phyloP scores from a whole-genome alignment of 2,329 filamentous ascomycete species.

The Hypomyces perniciosus region DNA sequence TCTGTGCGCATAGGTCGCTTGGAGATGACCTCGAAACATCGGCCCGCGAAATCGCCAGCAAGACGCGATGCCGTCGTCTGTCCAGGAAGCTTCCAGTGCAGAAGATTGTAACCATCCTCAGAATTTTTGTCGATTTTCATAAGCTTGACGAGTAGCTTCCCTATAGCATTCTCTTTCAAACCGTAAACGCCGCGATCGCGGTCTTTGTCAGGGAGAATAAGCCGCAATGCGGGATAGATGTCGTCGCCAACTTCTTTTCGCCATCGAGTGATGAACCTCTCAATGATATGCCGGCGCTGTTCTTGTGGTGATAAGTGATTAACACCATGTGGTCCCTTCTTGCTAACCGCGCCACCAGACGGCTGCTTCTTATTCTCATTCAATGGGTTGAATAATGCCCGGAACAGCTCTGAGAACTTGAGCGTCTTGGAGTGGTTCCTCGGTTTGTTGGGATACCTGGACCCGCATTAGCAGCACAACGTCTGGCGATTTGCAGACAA shows the following conservation, averaged over 20 bases:
- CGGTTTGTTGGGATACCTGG: constrained; percentile 77
- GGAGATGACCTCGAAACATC: constrained; percentile 80
- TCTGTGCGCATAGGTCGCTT: constrained; percentile 73
- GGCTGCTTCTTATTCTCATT: constrained; percentile 74
- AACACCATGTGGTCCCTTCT: constrained; percentile 53
- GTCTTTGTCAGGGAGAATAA: constrained; percentile 91
- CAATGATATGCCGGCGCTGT: constrained; percentile 71
- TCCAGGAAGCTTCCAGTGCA: constrained; percentile 90
- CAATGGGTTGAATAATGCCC: constrained; percentile 73
- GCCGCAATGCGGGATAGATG: constrained; percentile 84
- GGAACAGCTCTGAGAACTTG: constrained; percentile 73
- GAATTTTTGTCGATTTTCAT: constrained; percentile 89
- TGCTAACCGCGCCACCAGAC: constrained; percentile 49
- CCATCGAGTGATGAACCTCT: constrained; percentile 82
- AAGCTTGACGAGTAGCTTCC: constrained; percentile 82
- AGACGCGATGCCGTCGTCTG: constrained; percentile 55
- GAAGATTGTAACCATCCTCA: constrained; percentile 75
- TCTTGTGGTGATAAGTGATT: constrained; percentile 65
- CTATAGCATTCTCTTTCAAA: constrained; percentile 86
- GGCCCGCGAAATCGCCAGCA: constrained; percentile 86
- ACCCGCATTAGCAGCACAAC: constrained; percentile 16
- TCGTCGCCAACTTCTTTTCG: constrained; percentile 82
- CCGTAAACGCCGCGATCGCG: constrained; percentile 89
- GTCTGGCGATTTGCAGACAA: too few species aligned
- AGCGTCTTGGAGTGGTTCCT: constrained; percentile 73